Evolutionary conservation across 192 early-diverging fungal species (phyloP).

Genomic region (Coemansia sp.): DNA sequence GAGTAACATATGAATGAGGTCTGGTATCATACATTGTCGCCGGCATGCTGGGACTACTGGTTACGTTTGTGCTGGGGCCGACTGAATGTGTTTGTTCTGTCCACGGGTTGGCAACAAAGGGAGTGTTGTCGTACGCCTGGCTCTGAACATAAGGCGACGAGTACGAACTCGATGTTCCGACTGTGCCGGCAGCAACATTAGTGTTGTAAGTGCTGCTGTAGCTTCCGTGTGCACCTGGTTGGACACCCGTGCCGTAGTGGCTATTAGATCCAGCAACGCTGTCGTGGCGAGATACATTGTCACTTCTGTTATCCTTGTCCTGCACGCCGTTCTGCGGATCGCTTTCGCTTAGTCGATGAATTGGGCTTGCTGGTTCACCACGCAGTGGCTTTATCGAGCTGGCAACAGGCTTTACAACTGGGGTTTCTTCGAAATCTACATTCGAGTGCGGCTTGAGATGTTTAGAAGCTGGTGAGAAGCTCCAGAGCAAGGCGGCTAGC

Average conservation of each 20-base stretch:
- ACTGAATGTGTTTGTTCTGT: neutral
- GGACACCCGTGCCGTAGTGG: neutral
- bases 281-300: neutral
- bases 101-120: constrained; percentile 5
- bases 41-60: neutral
- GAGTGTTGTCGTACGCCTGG: neutral
- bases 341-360: constrained; percentile 5
- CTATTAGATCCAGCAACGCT: neutral
- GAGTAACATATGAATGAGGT: neutral
- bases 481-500: constrained; percentile 19
- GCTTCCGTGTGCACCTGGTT: constrained; percentile 6
- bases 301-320: neutral
- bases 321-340: neutral
- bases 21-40: neutral
- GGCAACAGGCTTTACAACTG: constrained; percentile 10
- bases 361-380: neutral
- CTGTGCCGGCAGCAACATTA: neutral
- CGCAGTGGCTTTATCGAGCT: constrained; percentile 4
- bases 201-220: constrained; percentile 11
- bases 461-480: constrained; percentile 24
- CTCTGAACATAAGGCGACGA: neutral
- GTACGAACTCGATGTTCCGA: constrained; percentile 3
- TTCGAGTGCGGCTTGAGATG: constrained; percentile 13
- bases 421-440: constrained; percentile 4
- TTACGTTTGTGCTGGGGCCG: neutral